Base-by-base conservation (phyloP, 2,329 filamentous ascomycete species). In the Nemania sp. region DNA sequence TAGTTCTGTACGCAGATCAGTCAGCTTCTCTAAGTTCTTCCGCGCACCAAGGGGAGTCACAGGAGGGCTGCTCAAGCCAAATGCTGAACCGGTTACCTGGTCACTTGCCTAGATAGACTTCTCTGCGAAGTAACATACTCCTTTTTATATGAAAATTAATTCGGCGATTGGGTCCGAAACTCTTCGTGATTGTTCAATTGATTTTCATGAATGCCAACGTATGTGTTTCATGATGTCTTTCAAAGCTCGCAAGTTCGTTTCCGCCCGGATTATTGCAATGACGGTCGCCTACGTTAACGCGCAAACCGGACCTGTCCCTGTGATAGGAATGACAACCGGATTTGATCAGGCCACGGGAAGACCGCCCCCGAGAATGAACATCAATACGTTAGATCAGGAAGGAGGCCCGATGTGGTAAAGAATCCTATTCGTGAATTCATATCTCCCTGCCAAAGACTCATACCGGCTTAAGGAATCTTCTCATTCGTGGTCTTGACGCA, bases 321-420 rank as follows among this genome's bases (percentile, higher is more conserved):
- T 68, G 6, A 59, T 54, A 26, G 66, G 66, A 12, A 49, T 64
- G 49, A 61, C 54, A 12, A 68, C 66, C 15, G 66, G 66, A 5
- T 59, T 68, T 23, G 47, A 63, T 28, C 42, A 59, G 20, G 44
- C 45, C 17, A 75, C 73, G 12, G 73, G 73, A 3, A 69, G 73
- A 43, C 69, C 73, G 22, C 80, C 80, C 6, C 52, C 68, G 36
- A 74, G 80, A 47, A 67, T 69, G 53, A 77, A 78, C 55, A 77
- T 83, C 57, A 77, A 79, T 59, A 69, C 73, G 5, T 62, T 83
- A 7, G 71, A 75, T 28, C 31, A 49, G 5, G 36, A 62, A 43
- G 60, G 61, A 3, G 65, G 64, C 0, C 66, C 66, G 23, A 54
- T 47, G 59, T 68, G 66, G 66, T 68, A 62, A 12, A 36, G 6